phyloP scores from a whole-genome alignment of 441 rosid genomes.

The Populus hybrid region DNA sequence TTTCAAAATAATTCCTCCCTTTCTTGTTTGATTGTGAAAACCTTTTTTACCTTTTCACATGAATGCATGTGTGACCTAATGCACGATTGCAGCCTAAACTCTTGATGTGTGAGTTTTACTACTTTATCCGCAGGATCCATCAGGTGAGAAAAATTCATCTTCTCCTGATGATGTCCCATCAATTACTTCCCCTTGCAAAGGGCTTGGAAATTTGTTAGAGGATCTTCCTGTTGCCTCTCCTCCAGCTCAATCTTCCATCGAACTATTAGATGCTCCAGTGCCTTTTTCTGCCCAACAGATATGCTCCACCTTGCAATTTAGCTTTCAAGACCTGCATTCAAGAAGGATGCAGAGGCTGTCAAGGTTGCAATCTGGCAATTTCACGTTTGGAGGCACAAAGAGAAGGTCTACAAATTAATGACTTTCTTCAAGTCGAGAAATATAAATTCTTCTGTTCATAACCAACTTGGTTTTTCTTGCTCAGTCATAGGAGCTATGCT shows the following conservation, averaged over 20 bases:
- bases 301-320: constrained; percentile 64
- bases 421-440: constrained; percentile 14
- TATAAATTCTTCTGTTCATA: constrained; percentile 8
- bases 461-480: constrained; percentile 20
- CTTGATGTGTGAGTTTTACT: neutral
- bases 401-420: constrained; percentile 38
- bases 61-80: neutral
- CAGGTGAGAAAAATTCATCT: constrained; percentile 26
- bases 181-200: constrained; percentile 28
- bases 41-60: neutral
- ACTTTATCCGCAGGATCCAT: constrained; percentile 31
- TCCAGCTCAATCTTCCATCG: constrained; percentile 36
- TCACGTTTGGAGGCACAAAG: constrained; percentile 36
- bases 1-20: neutral
- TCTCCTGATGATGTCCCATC: constrained; percentile 33
- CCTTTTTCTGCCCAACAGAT: constrained; percentile 48
- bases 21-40: neutral
- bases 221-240: constrained; percentile 35
- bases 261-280: constrained; percentile 42
- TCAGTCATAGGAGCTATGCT: constrained; percentile 56
- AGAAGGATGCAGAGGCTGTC: constrained; percentile 66
- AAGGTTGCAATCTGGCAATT: constrained; percentile 37
- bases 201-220: constrained; percentile 29
- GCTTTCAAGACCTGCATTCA: constrained; percentile 54
- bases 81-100: neutral